Conservation (phyloP, 805 yeast species). For the Starmera dryadoides region DNA sequence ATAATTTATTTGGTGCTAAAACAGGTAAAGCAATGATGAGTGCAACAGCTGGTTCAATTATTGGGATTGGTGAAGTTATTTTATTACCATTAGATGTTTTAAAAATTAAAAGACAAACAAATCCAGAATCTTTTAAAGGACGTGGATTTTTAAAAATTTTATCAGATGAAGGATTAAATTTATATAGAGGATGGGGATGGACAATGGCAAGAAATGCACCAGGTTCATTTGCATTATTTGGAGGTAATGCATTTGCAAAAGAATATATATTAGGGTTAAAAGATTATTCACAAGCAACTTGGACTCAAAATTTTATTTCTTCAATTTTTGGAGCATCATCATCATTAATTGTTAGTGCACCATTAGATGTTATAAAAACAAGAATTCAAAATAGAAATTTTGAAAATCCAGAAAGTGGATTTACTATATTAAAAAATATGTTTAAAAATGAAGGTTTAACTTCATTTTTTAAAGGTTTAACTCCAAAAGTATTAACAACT, state of each 20-base stretch:
- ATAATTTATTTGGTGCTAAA: constrained; percentile 77
- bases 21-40: constrained; percentile 96
- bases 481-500: constrained; percentile 93
- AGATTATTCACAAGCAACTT: constrained; percentile 88
- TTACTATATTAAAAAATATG: constrained; percentile 90
- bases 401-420: constrained; percentile 91
- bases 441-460: constrained; percentile 82
- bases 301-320: constrained; percentile 91
- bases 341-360: constrained; percentile 93
- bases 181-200: constrained; percentile 99
- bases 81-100: constrained; percentile 92
- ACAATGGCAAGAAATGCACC: constrained; percentile 99
- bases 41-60: constrained; percentile 95
- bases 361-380: constrained; percentile 96
- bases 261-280: constrained; percentile 83
- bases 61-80: constrained; percentile 97
- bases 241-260: constrained; percentile 98
- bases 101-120: constrained; percentile 98
- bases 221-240: constrained; percentile 94
- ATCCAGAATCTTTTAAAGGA: constrained; percentile 99
- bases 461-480: constrained; percentile 92
- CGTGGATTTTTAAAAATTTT: constrained; percentile 88
- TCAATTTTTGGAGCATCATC: constrained; percentile 97
- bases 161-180: constrained; percentile 84
- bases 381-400: constrained; percentile 96